Base-by-base conservation (phyloP, 129 eudicot genomes). In the Artemisia tridentata region DNA sequence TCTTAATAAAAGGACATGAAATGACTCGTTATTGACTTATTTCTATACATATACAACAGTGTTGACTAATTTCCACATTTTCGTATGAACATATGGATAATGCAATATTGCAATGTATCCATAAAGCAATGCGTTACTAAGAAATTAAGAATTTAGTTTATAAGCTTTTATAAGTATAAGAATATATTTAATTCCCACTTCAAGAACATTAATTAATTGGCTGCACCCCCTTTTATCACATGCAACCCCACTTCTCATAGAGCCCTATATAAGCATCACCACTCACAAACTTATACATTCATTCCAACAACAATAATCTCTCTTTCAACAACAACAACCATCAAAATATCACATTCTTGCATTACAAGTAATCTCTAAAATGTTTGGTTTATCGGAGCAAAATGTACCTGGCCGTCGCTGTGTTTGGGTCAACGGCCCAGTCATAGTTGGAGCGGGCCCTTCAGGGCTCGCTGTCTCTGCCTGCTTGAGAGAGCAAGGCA, bases 371-470 rank as follows among this genome's bases (percentile, higher is more conserved):
- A 73, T 2, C 63, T 62, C 21, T 47, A 75, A 80, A 60, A 89
- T 85, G 95, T 81, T 82, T 66, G 81, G 53, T 54, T 68, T 80
- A 11, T 49, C 69, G 3, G 83, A 82, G 14, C 78, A 72, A 41
- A 68, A 38, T 1, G 41, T 60, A 25, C 63, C 78, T 0, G 63
- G 85, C 21, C 84, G 84, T 14, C 78, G 92, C 15, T 83, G 88
- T 21, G 88, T 91, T 3, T 91, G 96, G 96, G 97, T 91, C 1
- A 86, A 88, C 66, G 97, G 97, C 27, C 88, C 97, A 3, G 96
- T 88, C 43, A 86, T 91, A 58, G 97, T 91, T 52, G 96, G 97
- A 2, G 97, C 96, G 18, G 97, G 96, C 13, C 97, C 97, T 0
- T 86, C 97, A 4, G 97, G 97, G 31, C 83, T 91, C 23, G 97